A percentile compares a stretch with the other conserved stretches of the same genome.
These are phyloP conservation scores for Hypoxylon perforatum DNA, from an alignment of 495 filamentous ascomycete genomes.

Conservation along the genomic window DNA sequence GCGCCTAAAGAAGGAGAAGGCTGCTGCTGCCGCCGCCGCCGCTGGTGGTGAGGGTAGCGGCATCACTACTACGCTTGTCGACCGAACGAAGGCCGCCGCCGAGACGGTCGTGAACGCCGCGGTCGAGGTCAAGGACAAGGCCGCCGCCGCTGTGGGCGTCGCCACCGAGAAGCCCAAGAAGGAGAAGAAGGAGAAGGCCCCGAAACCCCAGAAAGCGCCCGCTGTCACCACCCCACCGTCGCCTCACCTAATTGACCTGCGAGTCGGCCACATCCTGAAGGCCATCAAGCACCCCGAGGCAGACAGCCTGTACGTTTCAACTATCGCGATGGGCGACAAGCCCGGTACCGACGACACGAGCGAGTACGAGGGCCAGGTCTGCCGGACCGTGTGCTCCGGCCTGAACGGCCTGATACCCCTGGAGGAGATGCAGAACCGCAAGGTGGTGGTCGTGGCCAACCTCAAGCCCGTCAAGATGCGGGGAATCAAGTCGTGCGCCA, in stretches of 20 bases:
- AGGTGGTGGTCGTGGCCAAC: slow-evolving; percentile 95
- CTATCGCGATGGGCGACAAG: slow-evolving; percentile 94
- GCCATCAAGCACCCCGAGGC: slow-evolving; percentile 95
- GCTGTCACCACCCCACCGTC: slow-evolving; percentile 76
- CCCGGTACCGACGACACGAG: slow-evolving; percentile 85
- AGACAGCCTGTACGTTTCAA: slow-evolving; percentile 93
- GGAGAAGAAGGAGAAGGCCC: slow-evolving; percentile 84
- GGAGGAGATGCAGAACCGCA: slow-evolving; percentile 94
- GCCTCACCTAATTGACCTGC: slow-evolving; percentile 89
- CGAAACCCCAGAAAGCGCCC: slow-evolving; percentile 74
- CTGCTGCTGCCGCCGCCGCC: slow-evolving; percentile 65
- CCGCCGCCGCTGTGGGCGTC: slow-evolving; percentile 53
- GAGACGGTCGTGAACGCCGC: slow-evolving; percentile 52
- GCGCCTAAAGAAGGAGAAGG: slow-evolving; percentile 87
- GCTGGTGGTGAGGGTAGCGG: slow-evolving; percentile 48
- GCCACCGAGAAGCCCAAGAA: slow-evolving; percentile 75
- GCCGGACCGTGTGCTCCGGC: slow-evolving; percentile 95
- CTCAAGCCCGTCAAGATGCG: slow-evolving; percentile 99
- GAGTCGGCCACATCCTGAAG: slow-evolving; percentile 96
- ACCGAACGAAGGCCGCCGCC: slow-evolving; percentile 62
- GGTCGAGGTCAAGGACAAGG: slow-evolving; percentile 53
- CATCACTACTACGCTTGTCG: slow-evolving; percentile 53
- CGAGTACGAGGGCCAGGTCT: slow-evolving; percentile 86
- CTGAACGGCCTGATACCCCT: slow-evolving; percentile 92
- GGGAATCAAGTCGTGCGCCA: slow-evolving; percentile 92